These are phyloP conservation scores for Setaria viridis DNA, from an alignment of 202 grass and related monocot genomes.

Conservation along the genomic window DNA sequence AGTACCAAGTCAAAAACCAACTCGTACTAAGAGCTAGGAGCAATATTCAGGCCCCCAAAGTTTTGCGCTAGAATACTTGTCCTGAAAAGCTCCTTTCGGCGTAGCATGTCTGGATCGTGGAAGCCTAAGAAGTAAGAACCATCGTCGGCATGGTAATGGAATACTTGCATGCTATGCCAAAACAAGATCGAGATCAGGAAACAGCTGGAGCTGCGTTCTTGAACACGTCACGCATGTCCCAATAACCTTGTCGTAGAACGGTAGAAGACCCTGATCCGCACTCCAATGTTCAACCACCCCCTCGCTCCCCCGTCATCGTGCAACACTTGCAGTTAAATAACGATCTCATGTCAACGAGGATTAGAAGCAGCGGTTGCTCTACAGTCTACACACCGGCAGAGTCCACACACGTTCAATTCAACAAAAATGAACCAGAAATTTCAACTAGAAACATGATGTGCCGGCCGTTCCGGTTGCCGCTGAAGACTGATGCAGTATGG, in stretches of 20 bases:
- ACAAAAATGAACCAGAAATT: no score
- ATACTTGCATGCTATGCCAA: not conserved
- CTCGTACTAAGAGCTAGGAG: no score
- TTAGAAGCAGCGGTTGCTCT: not conserved
- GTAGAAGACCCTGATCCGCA: not conserved
- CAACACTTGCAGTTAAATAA: not conserved
- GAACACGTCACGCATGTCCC: not conserved
- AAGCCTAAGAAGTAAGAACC: conserved; percentile 8
- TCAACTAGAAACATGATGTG: not conserved
- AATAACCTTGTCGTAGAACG: not conserved
- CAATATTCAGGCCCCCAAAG: no score
- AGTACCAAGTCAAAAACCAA: no score
- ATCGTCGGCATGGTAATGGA: conserved; percentile 14
- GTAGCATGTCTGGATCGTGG: conserved; percentile 2
- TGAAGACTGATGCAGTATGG: conserved; percentile 7
- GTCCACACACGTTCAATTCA: not conserved
- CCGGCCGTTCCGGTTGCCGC: not conserved
- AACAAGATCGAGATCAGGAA: not conserved
- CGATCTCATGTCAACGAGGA: not conserved
- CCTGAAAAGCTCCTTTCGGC: not conserved
- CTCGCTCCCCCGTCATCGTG: not conserved
- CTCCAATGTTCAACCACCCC: not conserved
- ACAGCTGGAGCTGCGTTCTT: conserved; percentile 21
- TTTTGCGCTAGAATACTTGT: not conserved
- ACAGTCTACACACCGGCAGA: not conserved